Evolutionary conservation across 306 rosid genomes (phyloP).

Genomic region (Vicia villosa): DNA sequence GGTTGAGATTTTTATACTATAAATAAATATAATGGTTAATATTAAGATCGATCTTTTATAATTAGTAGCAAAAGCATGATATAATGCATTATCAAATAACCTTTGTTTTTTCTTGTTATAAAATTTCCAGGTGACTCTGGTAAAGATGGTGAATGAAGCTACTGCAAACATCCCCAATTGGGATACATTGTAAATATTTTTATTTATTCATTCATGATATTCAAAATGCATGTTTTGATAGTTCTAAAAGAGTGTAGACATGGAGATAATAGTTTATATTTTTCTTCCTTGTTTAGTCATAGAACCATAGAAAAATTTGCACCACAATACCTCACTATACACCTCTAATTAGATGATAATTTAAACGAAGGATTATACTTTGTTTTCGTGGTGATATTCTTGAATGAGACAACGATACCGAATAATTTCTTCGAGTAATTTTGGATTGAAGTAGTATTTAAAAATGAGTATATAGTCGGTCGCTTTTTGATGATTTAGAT

Average conservation of each 20-base stretch:
- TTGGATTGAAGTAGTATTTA: not conserved
- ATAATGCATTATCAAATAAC: conserved; percentile 28
- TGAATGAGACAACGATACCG: conserved; percentile 13
- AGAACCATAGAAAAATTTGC: conserved; percentile 37
- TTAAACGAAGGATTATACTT: not conserved
- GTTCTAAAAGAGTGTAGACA: not conserved
- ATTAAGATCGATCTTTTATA: no score
- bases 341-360: not conserved
- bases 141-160: conserved; percentile 91
- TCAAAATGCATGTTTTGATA: not conserved
- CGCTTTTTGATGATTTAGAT: not conserved
- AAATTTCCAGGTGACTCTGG: conserved; percentile 75
- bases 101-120: conserved; percentile 11
- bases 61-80: not conserved
- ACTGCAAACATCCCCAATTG: conserved; percentile 77
- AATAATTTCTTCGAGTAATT: conserved; percentile 5
- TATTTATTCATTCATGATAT: conserved; percentile 7
- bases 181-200: conserved; percentile 49
- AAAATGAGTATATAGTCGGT: not conserved
- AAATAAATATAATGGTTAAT: no score
- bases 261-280: not conserved
- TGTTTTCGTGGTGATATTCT: not conserved
- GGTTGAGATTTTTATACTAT: no score
- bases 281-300: conserved; percentile 19
- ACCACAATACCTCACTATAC: conserved; percentile 7